A percentile compares a stretch with the other conserved stretches of the same genome.
Conservation (phyloP, 2,329 filamentous ascomycete genomes). For the Alternaria sp. region DNA sequence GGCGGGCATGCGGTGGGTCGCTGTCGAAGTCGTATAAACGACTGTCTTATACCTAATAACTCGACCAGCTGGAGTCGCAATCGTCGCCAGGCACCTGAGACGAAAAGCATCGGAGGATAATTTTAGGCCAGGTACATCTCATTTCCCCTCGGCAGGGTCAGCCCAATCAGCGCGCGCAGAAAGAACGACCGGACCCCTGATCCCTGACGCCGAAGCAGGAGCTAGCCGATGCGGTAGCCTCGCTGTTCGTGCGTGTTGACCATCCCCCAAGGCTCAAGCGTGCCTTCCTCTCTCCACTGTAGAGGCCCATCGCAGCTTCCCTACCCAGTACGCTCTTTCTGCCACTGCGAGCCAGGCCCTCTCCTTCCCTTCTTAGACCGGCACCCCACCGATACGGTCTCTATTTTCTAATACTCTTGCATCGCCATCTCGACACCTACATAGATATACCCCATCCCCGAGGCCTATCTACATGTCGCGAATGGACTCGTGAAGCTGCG, state of each 20-base stretch:
- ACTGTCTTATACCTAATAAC: not conserved
- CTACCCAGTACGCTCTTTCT: constrained; percentile 46
- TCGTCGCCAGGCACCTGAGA: constrained; percentile 1
- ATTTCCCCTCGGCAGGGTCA: constrained; percentile 31
- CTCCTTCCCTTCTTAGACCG: constrained; percentile 34
- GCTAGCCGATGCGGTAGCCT: constrained; percentile 6
- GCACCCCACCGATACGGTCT: constrained; percentile 21
- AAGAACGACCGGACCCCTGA: constrained; percentile 17
- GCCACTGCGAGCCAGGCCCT: constrained; percentile 35
- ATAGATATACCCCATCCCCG: constrained; percentile 20
- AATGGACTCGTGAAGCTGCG: constrained; percentile 42
- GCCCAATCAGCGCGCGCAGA: constrained; percentile 30
- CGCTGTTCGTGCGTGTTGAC: constrained; percentile 13
- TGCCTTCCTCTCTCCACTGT: constrained; percentile 27
- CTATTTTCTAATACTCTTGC: constrained; percentile 18
- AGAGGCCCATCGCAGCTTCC: constrained; percentile 43
- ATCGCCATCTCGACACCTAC: constrained; percentile 5
- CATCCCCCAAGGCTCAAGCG: constrained; percentile 28
- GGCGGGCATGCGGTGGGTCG: not conserved
- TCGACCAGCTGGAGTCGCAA: not conserved
- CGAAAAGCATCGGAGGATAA: constrained; percentile 29
- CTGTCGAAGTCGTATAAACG: not conserved
- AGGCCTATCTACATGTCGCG: constrained; percentile 25
- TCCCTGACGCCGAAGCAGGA: constrained; percentile 16
- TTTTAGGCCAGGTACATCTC: constrained; percentile 34